Evolutionary conservation across 306 rosid genomes (phyloP).

Genomic region (Sesbania bispinosa): DNA sequence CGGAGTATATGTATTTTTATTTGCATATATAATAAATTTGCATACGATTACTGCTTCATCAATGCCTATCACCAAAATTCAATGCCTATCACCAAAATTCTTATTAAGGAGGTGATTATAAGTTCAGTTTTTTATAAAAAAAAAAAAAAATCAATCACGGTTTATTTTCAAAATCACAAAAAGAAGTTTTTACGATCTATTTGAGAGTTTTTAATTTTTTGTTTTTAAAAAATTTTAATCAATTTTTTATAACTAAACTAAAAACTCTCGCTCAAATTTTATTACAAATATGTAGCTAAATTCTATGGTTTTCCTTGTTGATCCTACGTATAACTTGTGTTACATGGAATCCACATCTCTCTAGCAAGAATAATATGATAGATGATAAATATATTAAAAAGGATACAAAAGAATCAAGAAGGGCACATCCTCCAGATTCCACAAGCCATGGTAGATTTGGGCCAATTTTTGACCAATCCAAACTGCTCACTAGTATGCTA

Average conservation of each 20-base stretch:
- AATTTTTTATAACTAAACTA: too few species aligned
- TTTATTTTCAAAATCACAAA: background rate
- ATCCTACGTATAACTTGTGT: background rate
- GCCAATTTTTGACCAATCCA: conserved; percentile 59
- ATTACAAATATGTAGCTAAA: too few species aligned
- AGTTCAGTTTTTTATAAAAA: too few species aligned
- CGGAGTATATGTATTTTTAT: too few species aligned
- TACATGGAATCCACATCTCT: background rate
- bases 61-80: background rate
- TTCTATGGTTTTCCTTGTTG: too few species aligned
- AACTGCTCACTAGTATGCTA: conserved; percentile 65
- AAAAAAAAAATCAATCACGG: too few species aligned
- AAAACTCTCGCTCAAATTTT: too few species aligned
- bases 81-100: too few species aligned
- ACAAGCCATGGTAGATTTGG: conserved; percentile 90
- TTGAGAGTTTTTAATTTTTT: too few species aligned
- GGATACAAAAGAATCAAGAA: conserved; percentile 81
- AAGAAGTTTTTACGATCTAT: background rate
- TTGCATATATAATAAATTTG: background rate
- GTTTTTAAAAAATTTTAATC: too few species aligned
- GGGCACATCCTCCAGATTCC: conserved; percentile 70
- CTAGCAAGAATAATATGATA: background rate
- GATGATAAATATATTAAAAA: background rate
- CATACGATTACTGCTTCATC: background rate
- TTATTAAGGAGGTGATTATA: too few species aligned